These are phyloP conservation scores for Thelephora ganbajun DNA, from an alignment of 768 basidiomycete species.

Conservation along the genomic window DNA sequence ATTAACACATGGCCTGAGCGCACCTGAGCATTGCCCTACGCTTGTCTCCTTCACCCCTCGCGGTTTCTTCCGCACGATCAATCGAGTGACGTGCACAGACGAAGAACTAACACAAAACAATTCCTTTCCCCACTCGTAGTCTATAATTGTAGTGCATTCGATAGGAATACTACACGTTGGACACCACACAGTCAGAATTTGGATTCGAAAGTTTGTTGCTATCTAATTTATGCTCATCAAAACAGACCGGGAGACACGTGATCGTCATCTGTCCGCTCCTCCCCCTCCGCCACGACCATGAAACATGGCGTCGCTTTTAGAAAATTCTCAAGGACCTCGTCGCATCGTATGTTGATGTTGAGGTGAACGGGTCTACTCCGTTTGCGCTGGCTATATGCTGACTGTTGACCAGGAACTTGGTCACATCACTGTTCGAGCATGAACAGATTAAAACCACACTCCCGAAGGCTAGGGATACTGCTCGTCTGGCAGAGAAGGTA, in stretches of 20 bases:
- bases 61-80: constrained; percentile 1
- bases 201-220: too few species aligned
- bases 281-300: constrained; percentile 32
- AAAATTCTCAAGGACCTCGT: constrained; percentile 83
- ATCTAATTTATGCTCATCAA: too few species aligned
- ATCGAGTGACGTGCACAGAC: not conserved
- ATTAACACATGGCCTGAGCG: too few species aligned
- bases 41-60: not conserved
- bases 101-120: too few species aligned
- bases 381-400: constrained; percentile 4
- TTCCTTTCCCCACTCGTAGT: too few species aligned
- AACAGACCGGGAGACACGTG: not conserved
- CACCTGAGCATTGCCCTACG: too few species aligned
- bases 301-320: constrained; percentile 91
- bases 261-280: constrained; percentile 1
- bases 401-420: constrained; percentile 57
- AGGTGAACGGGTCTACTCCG: constrained; percentile 36
- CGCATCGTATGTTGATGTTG: constrained; percentile 87
- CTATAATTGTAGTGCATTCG: too few species aligned
- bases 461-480: constrained; percentile 87
- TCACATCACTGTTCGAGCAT: constrained; percentile 87
- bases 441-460: constrained; percentile 93
- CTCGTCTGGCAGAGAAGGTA: constrained; percentile 88
- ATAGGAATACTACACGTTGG: too few species aligned
- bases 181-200: too few species aligned